Evolutionary conservation across 495 filamentous ascomycete species (phyloP).

Genomic region (Chaetomidium leptoderma): DNA sequence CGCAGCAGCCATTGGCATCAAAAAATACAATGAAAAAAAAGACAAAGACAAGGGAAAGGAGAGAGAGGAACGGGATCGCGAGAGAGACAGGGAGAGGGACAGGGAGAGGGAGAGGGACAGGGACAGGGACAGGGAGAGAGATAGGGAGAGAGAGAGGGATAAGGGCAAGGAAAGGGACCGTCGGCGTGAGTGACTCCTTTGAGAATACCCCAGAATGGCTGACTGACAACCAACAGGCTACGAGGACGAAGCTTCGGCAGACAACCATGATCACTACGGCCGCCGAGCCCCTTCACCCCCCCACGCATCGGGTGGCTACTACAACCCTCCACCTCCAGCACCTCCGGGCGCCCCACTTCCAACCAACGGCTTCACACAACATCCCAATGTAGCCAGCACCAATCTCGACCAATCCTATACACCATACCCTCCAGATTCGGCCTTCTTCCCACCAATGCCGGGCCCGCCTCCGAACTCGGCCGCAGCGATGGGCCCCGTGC

Average conservation of each 20-base stretch:
- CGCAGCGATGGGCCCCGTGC: slow-evolving; percentile 13
- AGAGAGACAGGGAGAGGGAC: slow-evolving; percentile 27
- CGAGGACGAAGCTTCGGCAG: slow-evolving; percentile 36
- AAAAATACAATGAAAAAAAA: slow-evolving; percentile 59
- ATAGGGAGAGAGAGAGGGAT: slow-evolving; percentile 23
- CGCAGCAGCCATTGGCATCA: slow-evolving; percentile 73
- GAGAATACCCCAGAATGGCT: slow-evolving; percentile 10
- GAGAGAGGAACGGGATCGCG: slow-evolving; percentile 33
- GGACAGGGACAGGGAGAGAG: slow-evolving; percentile 19
- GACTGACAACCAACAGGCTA: slow-evolving; percentile 33
- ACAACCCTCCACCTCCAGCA: slow-evolving; percentile 37
- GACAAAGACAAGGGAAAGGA: slow-evolving; percentile 36
- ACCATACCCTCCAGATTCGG: slow-evolving; percentile 33
- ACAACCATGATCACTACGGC: slow-evolving; percentile 35
- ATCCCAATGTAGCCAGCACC: slow-evolving; percentile 35
- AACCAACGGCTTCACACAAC: slow-evolving; percentile 37
- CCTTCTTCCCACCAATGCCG: slow-evolving; percentile 22
- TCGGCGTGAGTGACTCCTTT: slow-evolving; percentile 27
- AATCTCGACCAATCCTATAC: slow-evolving; percentile 31
- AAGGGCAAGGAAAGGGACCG: slow-evolving; percentile 42
- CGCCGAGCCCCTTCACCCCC: slow-evolving; percentile 46
- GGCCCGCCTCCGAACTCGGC: slow-evolving; percentile 28
- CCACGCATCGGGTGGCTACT: slow-evolving; percentile 50
- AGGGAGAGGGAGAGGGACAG: slow-evolving; percentile 20
- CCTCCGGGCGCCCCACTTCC: slow-evolving; percentile 11